phyloP scores from a whole-genome alignment of 768 basidiomycete species.

The Mycena polygramma region DNA sequence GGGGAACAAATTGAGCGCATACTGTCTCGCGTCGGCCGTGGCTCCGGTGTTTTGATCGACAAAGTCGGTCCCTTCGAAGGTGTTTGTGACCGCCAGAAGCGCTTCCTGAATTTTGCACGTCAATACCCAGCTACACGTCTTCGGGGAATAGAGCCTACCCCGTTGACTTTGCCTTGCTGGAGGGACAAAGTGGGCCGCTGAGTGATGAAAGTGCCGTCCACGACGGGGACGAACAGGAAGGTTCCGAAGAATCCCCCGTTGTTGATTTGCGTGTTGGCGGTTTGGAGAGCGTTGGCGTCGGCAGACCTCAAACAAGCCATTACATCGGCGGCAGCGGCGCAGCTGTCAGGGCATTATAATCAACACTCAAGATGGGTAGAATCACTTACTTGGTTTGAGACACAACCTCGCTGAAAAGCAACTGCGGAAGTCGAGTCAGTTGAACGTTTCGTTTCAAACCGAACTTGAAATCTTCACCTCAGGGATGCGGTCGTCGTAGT shows the following conservation, averaged over 20 bases:
- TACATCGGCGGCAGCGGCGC: slow-evolving; percentile 31
- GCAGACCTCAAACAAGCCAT: slow-evolving; percentile 38
- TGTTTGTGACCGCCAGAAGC: slow-evolving; percentile 44
- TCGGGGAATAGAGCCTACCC: slow-evolving; percentile 33
- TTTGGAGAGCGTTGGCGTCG: slow-evolving; percentile 41
- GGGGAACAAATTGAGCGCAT: slow-evolving; percentile 43
- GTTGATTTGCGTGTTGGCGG: slow-evolving; percentile 44
- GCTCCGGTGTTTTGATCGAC: slow-evolving; percentile 37
- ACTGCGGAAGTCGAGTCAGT: slow-evolving; percentile 16
- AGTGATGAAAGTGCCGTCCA: slow-evolving; percentile 51
- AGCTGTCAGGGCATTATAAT: slow-evolving; percentile 32
- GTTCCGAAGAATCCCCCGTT: slow-evolving; percentile 42
- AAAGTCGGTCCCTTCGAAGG: slow-evolving; percentile 48
- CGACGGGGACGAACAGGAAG: slow-evolving; percentile 46
- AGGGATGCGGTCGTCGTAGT: slow-evolving; percentile 42
- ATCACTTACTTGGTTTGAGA: slow-evolving; percentile 36
- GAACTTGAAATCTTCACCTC: slow-evolving; percentile 20
- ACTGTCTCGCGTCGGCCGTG: slow-evolving; percentile 35
- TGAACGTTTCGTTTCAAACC: neutral
- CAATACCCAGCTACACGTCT: neutral
- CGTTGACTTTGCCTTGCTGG: slow-evolving; percentile 45
- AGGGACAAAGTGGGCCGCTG: slow-evolving; percentile 49
- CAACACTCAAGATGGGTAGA: neutral
- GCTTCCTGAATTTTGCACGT: neutral
- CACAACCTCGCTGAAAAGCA: slow-evolving; percentile 39